phyloP scores from a whole-genome alignment of 345 rosid species.

The Angophora floribunda region DNA sequence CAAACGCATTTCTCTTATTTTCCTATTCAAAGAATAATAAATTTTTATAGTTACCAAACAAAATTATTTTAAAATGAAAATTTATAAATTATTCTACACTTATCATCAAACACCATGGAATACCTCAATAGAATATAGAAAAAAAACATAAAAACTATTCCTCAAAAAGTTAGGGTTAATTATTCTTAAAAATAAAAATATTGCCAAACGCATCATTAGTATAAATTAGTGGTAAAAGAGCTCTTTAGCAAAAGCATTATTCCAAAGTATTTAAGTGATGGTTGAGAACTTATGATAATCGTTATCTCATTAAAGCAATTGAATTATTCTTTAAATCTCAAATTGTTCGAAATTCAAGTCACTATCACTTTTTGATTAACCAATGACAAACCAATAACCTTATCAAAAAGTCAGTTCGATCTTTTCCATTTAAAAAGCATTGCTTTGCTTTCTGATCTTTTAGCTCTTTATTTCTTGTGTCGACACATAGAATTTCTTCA shows the following conservation, averaged over 20 bases:
- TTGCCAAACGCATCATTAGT: no score
- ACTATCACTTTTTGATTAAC: accelerated
- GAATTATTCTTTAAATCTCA: accelerated
- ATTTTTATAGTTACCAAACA: no score
- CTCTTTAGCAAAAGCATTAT: neutral
- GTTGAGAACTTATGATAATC: neutral
- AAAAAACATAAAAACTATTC: no score
- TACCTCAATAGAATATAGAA: no score
- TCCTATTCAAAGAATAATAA: no score
- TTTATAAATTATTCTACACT: no score
- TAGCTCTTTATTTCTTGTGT: neutral
- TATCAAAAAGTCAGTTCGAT: neutral
- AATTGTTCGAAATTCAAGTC: accelerated
- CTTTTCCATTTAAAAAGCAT: accelerated
- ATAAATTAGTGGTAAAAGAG: neutral
- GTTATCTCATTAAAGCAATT: neutral
- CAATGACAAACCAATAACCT: neutral
- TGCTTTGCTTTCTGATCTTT: neutral
- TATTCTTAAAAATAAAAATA: no score
- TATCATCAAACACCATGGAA: no score
- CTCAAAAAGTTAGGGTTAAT: no score
- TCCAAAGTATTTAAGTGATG: neutral
- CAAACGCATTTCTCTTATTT: no score
- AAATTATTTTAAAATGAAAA: no score
- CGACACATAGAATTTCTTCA: accelerated